Conservation (phyloP, 768 basidiomycete species). For the Lactifluus volemus region DNA sequence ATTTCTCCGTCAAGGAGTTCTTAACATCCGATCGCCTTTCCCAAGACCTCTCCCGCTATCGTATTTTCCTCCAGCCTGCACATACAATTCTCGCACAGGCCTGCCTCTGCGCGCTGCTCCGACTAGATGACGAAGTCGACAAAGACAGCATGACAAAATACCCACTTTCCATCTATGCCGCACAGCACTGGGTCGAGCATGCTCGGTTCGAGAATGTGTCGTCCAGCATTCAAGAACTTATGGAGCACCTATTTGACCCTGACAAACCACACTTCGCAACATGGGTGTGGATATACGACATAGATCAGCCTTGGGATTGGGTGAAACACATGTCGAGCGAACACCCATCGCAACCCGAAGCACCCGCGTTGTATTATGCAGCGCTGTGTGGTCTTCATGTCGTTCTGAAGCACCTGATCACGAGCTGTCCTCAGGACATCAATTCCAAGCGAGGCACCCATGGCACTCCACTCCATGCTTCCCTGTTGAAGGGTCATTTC, state of each 20-base stretch:
- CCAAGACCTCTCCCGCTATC: background rate
- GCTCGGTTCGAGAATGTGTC: background rate
- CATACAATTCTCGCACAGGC: background rate
- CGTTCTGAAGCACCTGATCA: background rate
- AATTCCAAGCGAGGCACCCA: background rate
- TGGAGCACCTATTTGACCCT: background rate
- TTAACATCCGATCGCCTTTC: background rate
- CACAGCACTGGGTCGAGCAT: background rate
- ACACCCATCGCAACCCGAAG: background rate
- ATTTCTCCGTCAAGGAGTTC: too few relatives aligned
- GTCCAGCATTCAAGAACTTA: background rate
- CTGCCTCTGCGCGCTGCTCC: background rate
- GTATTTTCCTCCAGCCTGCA: background rate
- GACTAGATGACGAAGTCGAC: background rate
- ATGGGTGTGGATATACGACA: background rate
- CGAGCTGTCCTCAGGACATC: background rate
- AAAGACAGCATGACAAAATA: background rate
- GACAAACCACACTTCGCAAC: too few relatives aligned
- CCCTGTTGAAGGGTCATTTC: background rate
- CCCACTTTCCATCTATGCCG: background rate
- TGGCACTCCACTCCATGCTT: background rate
- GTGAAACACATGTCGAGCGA: background rate
- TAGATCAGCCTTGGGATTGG: background rate
- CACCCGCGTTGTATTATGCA: background rate
- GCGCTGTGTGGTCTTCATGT: background rate